A percentile compares a stretch with the other conserved stretches of the same genome.
These are phyloP conservation scores for Capronia americana DNA, from an alignment of 2,329 filamentous ascomycete species.

Conservation along the genomic window DNA sequence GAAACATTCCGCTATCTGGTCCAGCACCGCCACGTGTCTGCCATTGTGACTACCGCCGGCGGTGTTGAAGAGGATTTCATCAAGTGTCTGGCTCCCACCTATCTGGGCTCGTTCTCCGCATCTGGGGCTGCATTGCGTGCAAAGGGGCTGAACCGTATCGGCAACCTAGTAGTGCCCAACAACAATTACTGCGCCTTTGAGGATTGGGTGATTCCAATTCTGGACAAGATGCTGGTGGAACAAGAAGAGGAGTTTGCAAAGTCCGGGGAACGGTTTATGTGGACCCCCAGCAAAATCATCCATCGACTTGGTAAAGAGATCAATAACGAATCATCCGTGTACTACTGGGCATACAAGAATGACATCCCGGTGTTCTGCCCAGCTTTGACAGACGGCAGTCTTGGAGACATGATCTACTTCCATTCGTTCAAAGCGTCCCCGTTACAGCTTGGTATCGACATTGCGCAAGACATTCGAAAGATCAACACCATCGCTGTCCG, in stretches of 20 bases:
- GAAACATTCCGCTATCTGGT: slow-evolving; percentile 92
- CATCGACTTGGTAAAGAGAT: slow-evolving; percentile 90
- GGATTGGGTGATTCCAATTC: slow-evolving; percentile 94
- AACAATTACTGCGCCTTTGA: slow-evolving; percentile 97
- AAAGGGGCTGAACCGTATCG: slow-evolving; percentile 92
- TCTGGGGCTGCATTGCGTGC: slow-evolving; percentile 77
- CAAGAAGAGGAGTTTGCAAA: slow-evolving; percentile 79
- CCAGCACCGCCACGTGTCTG: slow-evolving; percentile 88
- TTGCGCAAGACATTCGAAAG: slow-evolving; percentile 88
- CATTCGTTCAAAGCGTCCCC: slow-evolving; percentile 93
- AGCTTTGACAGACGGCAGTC: slow-evolving; percentile 89
- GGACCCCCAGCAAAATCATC: slow-evolving; percentile 95
- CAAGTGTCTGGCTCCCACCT: slow-evolving; percentile 94
- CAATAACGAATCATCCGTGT: slow-evolving; percentile 87
- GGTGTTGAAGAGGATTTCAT: slow-evolving; percentile 98
- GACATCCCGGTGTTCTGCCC: slow-evolving; percentile 97
- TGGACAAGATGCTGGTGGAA: slow-evolving; percentile 92
- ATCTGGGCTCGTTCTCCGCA: slow-evolving; percentile 84
- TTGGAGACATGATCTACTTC: slow-evolving; percentile 99
- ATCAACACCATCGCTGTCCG: slow-evolving; percentile 92
- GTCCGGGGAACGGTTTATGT: slow-evolving; percentile 73
- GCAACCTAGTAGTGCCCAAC: slow-evolving; percentile 94
- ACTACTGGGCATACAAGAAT: slow-evolving; percentile 98
- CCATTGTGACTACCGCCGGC: slow-evolving; percentile 92
- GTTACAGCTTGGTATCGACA: slow-evolving; percentile 80